Evolutionary conservation across 2,329 filamentous ascomycete species (phyloP), one percentile per base, ranked within the genome.

Genomic region (Periconia sp.): DNA sequence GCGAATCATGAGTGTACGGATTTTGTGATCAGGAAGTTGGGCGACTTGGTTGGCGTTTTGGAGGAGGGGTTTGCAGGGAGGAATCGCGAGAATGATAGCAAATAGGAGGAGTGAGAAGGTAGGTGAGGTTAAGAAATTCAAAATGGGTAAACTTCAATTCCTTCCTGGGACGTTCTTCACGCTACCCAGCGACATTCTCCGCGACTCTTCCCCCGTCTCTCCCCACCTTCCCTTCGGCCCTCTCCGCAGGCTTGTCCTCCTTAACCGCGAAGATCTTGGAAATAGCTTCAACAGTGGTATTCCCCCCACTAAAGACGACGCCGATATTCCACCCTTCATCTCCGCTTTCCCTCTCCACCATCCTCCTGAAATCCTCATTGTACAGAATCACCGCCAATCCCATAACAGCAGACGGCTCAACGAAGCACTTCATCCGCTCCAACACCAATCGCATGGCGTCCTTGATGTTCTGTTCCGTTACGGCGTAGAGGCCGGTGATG

Each of bases 391-490:
- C 89, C 0, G 93, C 94, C 55, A 97, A 73, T 1, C 86, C 85
- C n/a, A 97, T 92, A 2, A 87, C 91, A 0, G 89, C 85, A 73
- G 88, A 92, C 19, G 93, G 93, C 80, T 97, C 93, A 13, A 97
- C 86, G 19, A 97, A 85, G 45, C 96, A 77, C 83, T 97, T 97
- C 81, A 94, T 85, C 53, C 92, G 79, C 82, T 97, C 93, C 57
- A 92, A 77, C 33, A 96, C 88, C 57, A 97, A 74, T 56, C 82
- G 77, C 83, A 96, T 82, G 13, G 92, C 89, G 19, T 79, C 81
- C 65, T 83, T 82, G 71, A 97, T 97, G 79, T 96, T 85, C 50
- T 87, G 86, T 73, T 97, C 93, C 1, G 81, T 85, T 1, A 95
- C 93, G 51, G 83, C 82, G 74, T 84, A 88, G 64, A 96, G 83